Percentiles rank a stretch among this genome's conserved stretches.
phyloP scores from a whole-genome alignment of 257 asterid species.

The Catharanthus roseus region DNA sequence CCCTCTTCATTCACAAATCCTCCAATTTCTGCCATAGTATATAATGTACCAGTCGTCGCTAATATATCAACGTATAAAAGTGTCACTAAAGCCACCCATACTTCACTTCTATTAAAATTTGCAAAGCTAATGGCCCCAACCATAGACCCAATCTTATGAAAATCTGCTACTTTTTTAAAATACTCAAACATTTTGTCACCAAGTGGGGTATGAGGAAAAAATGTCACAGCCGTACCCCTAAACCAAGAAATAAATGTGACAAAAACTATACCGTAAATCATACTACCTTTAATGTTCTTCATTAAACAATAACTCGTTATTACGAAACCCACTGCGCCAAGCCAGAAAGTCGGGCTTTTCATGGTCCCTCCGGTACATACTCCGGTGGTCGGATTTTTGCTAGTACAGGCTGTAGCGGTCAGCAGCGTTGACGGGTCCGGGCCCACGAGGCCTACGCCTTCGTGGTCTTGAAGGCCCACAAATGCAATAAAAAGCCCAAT shows the following conservation, averaged over 20 bases:
- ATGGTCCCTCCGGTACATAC: conserved; percentile 53
- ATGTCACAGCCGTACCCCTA: conserved; percentile 56
- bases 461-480: conserved; percentile 61
- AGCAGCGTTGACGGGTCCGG: conserved; percentile 51
- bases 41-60: conserved; percentile 68
- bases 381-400: conserved; percentile 37
- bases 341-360: conserved; percentile 78
- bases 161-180: conserved; percentile 52
- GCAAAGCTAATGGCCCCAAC: conserved; percentile 49
- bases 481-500: conserved; percentile 70
- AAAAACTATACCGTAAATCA: conserved; percentile 70
- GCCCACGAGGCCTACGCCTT: conserved; percentile 69
- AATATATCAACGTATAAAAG: conserved; percentile 60
- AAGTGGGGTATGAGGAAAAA: conserved; percentile 48
- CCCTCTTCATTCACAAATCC: conserved; percentile 53
- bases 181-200: conserved; percentile 54
- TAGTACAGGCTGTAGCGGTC: conserved; percentile 43
- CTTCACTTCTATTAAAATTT: conserved; percentile 46
- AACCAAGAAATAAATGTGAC: conserved; percentile 68
- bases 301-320: conserved; percentile 57
- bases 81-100: conserved; percentile 63
- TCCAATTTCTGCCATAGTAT: conserved; percentile 63
- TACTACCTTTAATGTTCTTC: conserved; percentile 67
- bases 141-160: conserved; percentile 56
- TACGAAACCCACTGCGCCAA: conserved; percentile 50